These are phyloP conservation scores for Pleurotus tuoliensis DNA, from an alignment of 768 basidiomycete species.

Conservation along the genomic window DNA sequence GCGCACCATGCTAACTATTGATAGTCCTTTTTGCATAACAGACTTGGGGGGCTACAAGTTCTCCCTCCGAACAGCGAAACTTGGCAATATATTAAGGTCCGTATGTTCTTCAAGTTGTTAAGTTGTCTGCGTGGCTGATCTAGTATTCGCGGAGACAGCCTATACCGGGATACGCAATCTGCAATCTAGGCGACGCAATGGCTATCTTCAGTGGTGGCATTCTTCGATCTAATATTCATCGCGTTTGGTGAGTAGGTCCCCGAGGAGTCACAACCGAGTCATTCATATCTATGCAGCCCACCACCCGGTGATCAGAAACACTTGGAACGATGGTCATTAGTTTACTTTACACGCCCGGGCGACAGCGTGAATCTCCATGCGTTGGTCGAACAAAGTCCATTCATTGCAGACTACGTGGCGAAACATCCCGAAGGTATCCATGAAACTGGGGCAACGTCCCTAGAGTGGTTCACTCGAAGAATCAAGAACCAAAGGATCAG, in stretches of 20 bases:
- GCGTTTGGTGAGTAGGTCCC: constrained; percentile 35
- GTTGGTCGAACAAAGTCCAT: constrained; percentile 32
- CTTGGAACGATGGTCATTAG: constrained; percentile 44
- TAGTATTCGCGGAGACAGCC: constrained; percentile 18
- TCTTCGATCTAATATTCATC: constrained; percentile 47
- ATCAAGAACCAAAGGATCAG: constrained; percentile 18
- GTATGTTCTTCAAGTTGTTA: no score
- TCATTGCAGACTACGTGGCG: constrained; percentile 32
- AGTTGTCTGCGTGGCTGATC: no score
- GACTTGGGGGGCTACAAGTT: constrained; percentile 43
- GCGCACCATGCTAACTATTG: not conserved
- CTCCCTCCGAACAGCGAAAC: constrained; percentile 30
- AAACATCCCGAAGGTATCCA: constrained; percentile 19
- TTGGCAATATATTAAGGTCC: constrained; percentile 41
- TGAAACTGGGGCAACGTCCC: constrained; percentile 10
- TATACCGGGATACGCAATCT: constrained; percentile 39
- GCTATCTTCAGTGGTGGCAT: constrained; percentile 47
- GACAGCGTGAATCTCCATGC: constrained; percentile 33
- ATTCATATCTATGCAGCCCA: constrained; percentile 23
- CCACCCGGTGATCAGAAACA: constrained; percentile 41
- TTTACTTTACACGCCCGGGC: constrained; percentile 47
- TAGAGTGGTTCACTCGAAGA: constrained; percentile 20
- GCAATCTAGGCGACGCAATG: constrained; percentile 49
- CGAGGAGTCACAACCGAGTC: constrained; percentile 8
- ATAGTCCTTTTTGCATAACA: constrained; percentile 37